A percentile compares a stretch with the other conserved stretches of the same genome.
These are phyloP conservation scores for Exobasidium cylindrosporum DNA, from an alignment of 1,284 basidiomycete species.

Conservation along the genomic window DNA sequence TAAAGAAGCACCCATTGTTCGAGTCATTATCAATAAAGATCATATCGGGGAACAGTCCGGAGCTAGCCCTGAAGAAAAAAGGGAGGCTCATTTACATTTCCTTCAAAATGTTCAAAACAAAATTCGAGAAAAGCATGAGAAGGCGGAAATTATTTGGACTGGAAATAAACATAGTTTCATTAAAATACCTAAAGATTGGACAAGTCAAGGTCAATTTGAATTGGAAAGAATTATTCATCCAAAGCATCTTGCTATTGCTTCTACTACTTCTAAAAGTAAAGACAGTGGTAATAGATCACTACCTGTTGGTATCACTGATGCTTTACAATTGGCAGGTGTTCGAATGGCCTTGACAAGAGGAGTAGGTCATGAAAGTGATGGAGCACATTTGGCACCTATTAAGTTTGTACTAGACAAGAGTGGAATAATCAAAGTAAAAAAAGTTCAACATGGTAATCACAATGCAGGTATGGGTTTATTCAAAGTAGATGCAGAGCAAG, in stretches of 20 bases:
- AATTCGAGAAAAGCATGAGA: background rate
- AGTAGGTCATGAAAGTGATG: background rate
- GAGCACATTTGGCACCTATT: background rate
- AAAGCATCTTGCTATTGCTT: background rate
- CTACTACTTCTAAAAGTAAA: too few species aligned
- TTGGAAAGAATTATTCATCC: background rate
- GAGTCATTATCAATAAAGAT: background rate
- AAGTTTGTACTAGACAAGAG: background rate
- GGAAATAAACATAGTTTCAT: background rate
- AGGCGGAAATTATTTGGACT: background rate
- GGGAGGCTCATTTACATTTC: background rate
- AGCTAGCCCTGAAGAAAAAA: background rate
- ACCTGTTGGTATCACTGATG: background rate
- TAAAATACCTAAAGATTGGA: background rate
- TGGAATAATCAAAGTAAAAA: too few species aligned
- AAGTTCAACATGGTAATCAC: too few species aligned
- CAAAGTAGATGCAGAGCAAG: background rate
- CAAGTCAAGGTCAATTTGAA: background rate
- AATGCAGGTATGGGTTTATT: background rate
- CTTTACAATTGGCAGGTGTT: background rate
- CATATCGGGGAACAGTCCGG: background rate
- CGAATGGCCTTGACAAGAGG: background rate
- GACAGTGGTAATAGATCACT: background rate
- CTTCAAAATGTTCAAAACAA: background rate
- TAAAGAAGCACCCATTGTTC: background rate